A percentile compares a stretch with the other conserved stretches of the same genome.
These are phyloP conservation scores for Solanum megistacrolobum DNA, from an alignment of 257 asterid species.

Conservation along the genomic window DNA sequence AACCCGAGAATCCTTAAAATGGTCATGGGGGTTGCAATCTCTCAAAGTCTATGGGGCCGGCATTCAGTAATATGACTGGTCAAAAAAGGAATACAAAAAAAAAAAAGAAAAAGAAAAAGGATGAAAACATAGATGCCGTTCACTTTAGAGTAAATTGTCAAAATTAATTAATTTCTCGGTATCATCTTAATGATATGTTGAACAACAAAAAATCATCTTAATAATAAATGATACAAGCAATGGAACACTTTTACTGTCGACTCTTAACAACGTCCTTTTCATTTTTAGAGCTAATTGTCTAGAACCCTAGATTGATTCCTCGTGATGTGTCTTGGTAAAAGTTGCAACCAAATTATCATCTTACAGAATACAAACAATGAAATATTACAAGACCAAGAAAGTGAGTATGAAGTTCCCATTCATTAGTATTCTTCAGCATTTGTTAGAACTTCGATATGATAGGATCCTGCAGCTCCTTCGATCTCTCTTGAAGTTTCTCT, in stretches of 20 bases:
- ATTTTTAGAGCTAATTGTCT: not conserved
- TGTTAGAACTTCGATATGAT: not conserved
- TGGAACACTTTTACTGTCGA: not conserved
- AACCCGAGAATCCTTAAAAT: not conserved
- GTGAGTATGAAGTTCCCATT: not conserved
- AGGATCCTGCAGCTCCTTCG: slow-evolving; percentile 17
- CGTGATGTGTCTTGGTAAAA: not conserved
- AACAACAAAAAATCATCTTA: not conserved
- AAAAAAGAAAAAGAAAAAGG: no score
- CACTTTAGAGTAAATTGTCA: not conserved
- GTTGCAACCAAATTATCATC: not conserved
- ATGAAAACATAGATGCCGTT: not conserved
- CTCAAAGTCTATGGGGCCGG: not conserved
- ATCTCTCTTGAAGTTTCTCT: slow-evolving; percentile 37
- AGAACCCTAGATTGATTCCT: not conserved
- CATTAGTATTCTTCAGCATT: not conserved
- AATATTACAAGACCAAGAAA: not conserved
- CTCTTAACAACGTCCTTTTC: not conserved
- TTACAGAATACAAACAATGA: not conserved
- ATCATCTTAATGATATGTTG: not conserved
- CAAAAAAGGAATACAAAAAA: not conserved
- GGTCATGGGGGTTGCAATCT: not conserved
- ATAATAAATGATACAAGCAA: not conserved
- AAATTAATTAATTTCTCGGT: not conserved
- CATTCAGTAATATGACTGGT: not conserved